Percentiles rank a stretch among this genome's conserved stretches.
Evolutionary conservation across 202 grass and related monocot species (phyloP).

Genomic region (Saccharum hybrid): DNA sequence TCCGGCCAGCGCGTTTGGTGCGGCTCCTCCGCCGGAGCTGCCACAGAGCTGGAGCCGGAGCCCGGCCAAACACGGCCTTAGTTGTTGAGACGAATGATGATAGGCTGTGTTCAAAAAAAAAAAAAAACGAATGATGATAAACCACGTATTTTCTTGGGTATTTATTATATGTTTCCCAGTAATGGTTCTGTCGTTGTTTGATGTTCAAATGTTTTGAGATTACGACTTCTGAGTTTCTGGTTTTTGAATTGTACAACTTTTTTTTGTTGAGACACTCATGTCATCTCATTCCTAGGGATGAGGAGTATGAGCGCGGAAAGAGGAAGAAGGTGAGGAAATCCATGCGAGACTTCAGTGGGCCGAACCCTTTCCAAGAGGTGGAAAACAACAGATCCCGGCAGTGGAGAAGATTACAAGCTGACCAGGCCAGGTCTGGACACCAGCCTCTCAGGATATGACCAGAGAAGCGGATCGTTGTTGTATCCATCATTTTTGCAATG

Average conservation of each 20-base stretch:
- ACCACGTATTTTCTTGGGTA: neutral
- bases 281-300: slow-evolving; percentile 49
- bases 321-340: slow-evolving; percentile 68
- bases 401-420: slow-evolving; percentile 48
- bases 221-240: neutral
- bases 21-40: too few relatives aligned
- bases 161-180: neutral
- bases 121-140: neutral
- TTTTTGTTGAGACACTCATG: neutral
- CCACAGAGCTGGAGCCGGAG: too few relatives aligned
- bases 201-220: neutral
- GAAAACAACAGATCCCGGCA: slow-evolving; percentile 50
- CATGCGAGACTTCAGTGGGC: slow-evolving; percentile 41
- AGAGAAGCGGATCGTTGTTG: slow-evolving; percentile 12
- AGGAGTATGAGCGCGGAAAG: slow-evolving; percentile 70
- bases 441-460: slow-evolving; percentile 54
- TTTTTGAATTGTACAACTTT: neutral
- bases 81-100: neutral
- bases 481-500: slow-evolving; percentile 40
- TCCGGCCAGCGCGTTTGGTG: too few relatives aligned
- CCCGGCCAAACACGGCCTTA: too few relatives aligned
- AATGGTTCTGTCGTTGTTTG: neutral
- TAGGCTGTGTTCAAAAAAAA: too few relatives aligned
- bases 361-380: slow-evolving; percentile 70
- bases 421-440: slow-evolving; percentile 44